These are phyloP conservation scores for Sphenostylis stenocarpa DNA, from an alignment of 306 rosid species.

Conservation along the genomic window DNA sequence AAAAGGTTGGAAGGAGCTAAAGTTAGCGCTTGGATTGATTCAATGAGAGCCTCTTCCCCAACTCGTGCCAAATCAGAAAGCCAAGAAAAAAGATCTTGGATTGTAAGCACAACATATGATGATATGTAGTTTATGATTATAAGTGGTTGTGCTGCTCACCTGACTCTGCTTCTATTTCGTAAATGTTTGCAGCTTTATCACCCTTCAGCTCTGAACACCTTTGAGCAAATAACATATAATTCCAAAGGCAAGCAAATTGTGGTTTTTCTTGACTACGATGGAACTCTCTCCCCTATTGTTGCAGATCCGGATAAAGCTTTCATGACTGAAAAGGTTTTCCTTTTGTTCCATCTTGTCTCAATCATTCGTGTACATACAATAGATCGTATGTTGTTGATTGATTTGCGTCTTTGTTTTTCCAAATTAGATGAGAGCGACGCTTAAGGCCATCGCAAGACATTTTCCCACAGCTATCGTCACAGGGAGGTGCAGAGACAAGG, in stretches of 20 bases:
- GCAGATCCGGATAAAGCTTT: constrained; percentile 86
- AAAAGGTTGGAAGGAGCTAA: constrained; percentile 55
- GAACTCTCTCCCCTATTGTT: constrained; percentile 93
- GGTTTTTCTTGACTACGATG: constrained; percentile 89
- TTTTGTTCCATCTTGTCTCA: not conserved
- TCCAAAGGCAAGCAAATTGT: constrained; percentile 72
- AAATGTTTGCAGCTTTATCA: constrained; percentile 49
- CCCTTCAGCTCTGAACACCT: constrained; percentile 75
- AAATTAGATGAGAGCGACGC: constrained; percentile 76
- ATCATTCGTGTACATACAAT: not conserved
- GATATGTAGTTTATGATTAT: not conserved
- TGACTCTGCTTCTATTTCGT: not conserved
- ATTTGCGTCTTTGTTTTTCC: not conserved
- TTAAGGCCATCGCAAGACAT: constrained; percentile 64
- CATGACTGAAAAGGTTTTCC: constrained; percentile 75
- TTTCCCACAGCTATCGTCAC: constrained; percentile 93
- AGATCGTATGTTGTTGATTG: not conserved
- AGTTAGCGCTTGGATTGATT: constrained; percentile 71
- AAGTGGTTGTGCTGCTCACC: not conserved
- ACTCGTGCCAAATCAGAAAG: constrained; percentile 52
- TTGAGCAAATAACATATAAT: constrained; percentile 56
- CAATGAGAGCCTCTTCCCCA: constrained; percentile 92
- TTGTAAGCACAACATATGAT: constrained; percentile 42
- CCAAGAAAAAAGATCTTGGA: constrained; percentile 55
- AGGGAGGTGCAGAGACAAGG: constrained; percentile 88